phyloP scores from a whole-genome alignment of 495 filamentous ascomycete genomes.

The Bacidia rubella region DNA sequence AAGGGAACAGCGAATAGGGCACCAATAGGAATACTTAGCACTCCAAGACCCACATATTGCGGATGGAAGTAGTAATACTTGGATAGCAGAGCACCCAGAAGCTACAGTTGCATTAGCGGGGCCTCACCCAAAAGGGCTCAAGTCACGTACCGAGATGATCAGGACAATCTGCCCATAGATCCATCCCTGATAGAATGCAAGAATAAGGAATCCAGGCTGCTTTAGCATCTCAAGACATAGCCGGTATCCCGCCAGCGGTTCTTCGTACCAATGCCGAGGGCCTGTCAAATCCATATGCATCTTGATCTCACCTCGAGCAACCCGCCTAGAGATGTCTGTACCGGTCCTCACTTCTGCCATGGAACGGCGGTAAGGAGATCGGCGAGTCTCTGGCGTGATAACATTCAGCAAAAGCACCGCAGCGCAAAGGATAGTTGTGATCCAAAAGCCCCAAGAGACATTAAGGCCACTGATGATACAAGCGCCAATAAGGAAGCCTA shows the following conservation, averaged over 20 bases:
- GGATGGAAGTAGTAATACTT: constrained; percentile 47
- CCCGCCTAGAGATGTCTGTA: constrained; percentile 37
- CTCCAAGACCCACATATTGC: constrained; percentile 47
- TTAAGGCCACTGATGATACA: constrained; percentile 43
- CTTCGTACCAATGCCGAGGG: constrained; percentile 61
- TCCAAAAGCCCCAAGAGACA: constrained; percentile 62
- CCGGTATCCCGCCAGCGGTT: constrained; percentile 55
- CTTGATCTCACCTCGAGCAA: constrained; percentile 59
- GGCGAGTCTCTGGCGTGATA: constrained; percentile 49
- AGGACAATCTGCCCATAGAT: constrained; percentile 61
- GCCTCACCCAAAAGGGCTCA: background rate
- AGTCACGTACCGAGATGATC: constrained; percentile 41
- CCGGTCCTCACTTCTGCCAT: constrained; percentile 47
- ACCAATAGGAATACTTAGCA: constrained; percentile 49
- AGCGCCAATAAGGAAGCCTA: constrained; percentile 58
- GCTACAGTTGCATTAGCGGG: constrained; percentile 23
- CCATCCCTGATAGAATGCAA: constrained; percentile 61
- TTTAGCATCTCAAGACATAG: constrained; percentile 51
- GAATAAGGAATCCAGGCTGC: constrained; percentile 57
- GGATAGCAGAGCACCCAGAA: constrained; percentile 53
- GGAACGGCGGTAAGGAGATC: constrained; percentile 49
- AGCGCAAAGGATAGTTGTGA: constrained; percentile 49
- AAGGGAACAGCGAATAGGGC: constrained; percentile 55
- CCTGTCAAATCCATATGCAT: constrained; percentile 56
- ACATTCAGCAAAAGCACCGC: constrained; percentile 50